These are phyloP conservation scores for Cucurbita ficifolia DNA, from an alignment of 306 rosid species.

Conservation along the genomic window DNA sequence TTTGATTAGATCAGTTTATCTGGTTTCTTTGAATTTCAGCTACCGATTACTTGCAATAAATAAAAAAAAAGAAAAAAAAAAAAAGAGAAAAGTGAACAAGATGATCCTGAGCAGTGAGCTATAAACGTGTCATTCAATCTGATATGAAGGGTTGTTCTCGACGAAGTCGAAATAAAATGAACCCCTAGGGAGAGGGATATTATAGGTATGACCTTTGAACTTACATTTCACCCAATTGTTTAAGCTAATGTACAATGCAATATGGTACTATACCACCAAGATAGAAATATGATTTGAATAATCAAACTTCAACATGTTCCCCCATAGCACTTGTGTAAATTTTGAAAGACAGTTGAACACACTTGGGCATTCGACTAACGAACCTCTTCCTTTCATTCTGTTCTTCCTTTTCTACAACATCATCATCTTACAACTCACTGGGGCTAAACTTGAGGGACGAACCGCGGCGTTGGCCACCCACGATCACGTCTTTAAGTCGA, in stretches of 20 bases:
- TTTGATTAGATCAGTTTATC: neutral
- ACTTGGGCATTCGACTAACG: neutral
- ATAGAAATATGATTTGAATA: neutral
- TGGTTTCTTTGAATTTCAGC: neutral
- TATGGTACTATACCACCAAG: constrained; percentile 1
- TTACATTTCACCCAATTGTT: constrained; percentile 2
- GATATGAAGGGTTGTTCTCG: constrained; percentile 7
- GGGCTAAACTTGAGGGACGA: constrained; percentile 49
- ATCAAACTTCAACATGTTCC: constrained; percentile 5
- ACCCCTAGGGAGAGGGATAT: neutral
- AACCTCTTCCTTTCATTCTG: neutral
- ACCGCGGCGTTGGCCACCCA: constrained; percentile 60
- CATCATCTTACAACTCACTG: constrained; percentile 49
- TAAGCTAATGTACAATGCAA: constrained; percentile 2
- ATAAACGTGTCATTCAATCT: neutral
- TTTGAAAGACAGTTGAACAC: neutral
- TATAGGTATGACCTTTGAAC: neutral
- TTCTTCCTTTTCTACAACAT: constrained; percentile 21
- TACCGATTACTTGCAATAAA: neutral
- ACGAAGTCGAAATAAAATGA: constrained; percentile 6
- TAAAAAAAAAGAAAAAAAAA: too few relatives aligned
- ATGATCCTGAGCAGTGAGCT: neutral
- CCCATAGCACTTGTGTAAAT: neutral
- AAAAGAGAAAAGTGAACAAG: neutral
- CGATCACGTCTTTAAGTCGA: constrained; percentile 72